Evolutionary conservation across 331 rosid species (phyloP).

Genomic region (Pyracantha coccinea): DNA sequence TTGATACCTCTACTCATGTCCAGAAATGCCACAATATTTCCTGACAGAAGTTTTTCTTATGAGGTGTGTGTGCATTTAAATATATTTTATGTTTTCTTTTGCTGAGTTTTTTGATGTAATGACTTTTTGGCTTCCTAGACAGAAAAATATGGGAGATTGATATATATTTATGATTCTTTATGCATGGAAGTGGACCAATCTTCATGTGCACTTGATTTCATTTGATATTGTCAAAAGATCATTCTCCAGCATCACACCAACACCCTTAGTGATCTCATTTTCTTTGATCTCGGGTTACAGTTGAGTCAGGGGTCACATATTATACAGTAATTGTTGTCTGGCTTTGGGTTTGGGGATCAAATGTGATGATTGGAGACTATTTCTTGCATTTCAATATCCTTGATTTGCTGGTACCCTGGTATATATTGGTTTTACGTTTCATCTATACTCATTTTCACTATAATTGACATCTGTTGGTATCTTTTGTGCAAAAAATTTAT

Average conservation of each 20-base stretch:
- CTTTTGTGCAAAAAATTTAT: not conserved
- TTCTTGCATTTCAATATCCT: not conserved
- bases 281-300: not conserved
- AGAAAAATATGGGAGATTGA: not conserved
- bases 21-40: slow-evolving; percentile 75
- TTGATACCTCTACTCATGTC: slow-evolving; percentile 89
- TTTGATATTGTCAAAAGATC: not conserved
- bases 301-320: not conserved
- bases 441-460: not conserved
- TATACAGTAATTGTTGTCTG: not conserved
- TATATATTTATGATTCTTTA: not conserved
- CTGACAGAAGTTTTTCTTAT: slow-evolving; percentile 66
- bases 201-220: not conserved
- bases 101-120: not conserved
- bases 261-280: not conserved
- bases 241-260: not conserved
- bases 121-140: not conserved
- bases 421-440: not conserved
- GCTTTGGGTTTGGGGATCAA: not conserved
- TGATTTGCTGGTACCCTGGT: not conserved
- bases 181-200: not conserved
- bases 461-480: not conserved
- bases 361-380: not conserved
- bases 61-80: slow-evolving; percentile 41
- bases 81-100: not conserved